These are phyloP conservation scores for Manihot esculenta DNA, from an alignment of 441 rosid species.

Conservation along the genomic window DNA sequence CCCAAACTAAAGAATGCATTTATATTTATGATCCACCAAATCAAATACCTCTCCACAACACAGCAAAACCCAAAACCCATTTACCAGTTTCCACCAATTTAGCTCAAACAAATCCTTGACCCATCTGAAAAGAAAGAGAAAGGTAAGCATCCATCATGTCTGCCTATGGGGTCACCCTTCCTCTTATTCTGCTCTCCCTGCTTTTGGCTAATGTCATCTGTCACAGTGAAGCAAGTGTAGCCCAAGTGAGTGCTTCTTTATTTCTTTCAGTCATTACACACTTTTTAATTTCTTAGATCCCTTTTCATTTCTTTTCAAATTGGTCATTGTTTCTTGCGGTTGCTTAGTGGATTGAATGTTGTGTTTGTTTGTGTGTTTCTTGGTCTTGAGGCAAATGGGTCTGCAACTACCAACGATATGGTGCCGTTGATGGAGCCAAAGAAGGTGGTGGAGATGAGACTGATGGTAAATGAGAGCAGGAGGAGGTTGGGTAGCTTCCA, in stretches of 20 bases:
- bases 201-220: constrained; percentile 15
- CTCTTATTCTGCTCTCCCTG: constrained; percentile 24
- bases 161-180: constrained; percentile 28
- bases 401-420: constrained; percentile 38
- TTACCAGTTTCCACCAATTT: constrained; percentile 13
- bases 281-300: constrained; percentile 29
- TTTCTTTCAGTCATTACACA: neutral
- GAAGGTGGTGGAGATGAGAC: constrained; percentile 57
- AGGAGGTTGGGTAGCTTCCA: constrained; percentile 79
- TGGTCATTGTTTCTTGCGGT: constrained; percentile 9
- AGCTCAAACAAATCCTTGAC: neutral
- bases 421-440: constrained; percentile 44
- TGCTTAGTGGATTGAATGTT: constrained; percentile 20
- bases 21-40: constrained; percentile 18
- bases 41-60: neutral
- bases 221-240: constrained; percentile 24
- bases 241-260: constrained; percentile 33
- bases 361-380: constrained; percentile 17
- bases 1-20: neutral
- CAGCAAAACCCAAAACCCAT: neutral
- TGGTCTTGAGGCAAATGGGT: constrained; percentile 55
- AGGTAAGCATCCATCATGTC: constrained; percentile 23
- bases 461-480: constrained; percentile 74
- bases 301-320: constrained; percentile 17
- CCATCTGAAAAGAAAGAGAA: constrained; percentile 15